These are phyloP conservation scores for Polysphondylium violaceum DNA, from an alignment of 78 protist genomes.

Conservation along the genomic window DNA sequence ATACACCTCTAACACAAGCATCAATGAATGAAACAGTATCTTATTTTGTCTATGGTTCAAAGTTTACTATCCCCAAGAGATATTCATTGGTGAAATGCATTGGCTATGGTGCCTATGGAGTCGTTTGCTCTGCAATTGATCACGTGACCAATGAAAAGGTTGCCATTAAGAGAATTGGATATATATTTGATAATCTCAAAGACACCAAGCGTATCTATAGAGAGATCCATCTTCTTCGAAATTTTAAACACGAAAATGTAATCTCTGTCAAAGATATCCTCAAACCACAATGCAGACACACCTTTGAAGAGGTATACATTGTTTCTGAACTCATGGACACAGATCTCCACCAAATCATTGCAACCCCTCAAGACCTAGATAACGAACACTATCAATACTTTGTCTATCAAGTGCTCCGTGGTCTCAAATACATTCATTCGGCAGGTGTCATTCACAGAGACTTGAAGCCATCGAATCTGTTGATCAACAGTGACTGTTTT, in stretches of 20 bases:
- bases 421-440: slow-evolving; percentile 97
- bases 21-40: slow-evolving; percentile 14
- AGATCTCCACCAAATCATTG: slow-evolving; percentile 95
- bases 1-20: too few relatives aligned
- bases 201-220: slow-evolving; percentile 97
- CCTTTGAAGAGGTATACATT: slow-evolving; percentile 89
- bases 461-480: slow-evolving; percentile 97
- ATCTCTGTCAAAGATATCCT: slow-evolving; percentile 64
- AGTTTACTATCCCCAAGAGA: slow-evolving; percentile 62
- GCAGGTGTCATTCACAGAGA: slow-evolving; percentile 97
- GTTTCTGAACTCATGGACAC: slow-evolving; percentile 98
- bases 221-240: slow-evolving; percentile 94
- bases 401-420: slow-evolving; percentile 95
- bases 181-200: slow-evolving; percentile 92
- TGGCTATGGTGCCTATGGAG: slow-evolving; percentile 82
- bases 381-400: slow-evolving; percentile 98
- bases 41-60: slow-evolving; percentile 41
- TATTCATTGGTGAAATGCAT: slow-evolving; percentile 41
- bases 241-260: slow-evolving; percentile 89
- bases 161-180: slow-evolving; percentile 97
- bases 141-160: slow-evolving; percentile 52
- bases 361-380: slow-evolving; percentile 91
- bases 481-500: slow-evolving; percentile 97
- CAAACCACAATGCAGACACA: slow-evolving; percentile 30
- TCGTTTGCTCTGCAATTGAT: slow-evolving; percentile 77